Evolutionary conservation across 768 basidiomycete species (phyloP), one percentile per base, ranked within the genome.

Genomic region (Serendipita sp.): DNA sequence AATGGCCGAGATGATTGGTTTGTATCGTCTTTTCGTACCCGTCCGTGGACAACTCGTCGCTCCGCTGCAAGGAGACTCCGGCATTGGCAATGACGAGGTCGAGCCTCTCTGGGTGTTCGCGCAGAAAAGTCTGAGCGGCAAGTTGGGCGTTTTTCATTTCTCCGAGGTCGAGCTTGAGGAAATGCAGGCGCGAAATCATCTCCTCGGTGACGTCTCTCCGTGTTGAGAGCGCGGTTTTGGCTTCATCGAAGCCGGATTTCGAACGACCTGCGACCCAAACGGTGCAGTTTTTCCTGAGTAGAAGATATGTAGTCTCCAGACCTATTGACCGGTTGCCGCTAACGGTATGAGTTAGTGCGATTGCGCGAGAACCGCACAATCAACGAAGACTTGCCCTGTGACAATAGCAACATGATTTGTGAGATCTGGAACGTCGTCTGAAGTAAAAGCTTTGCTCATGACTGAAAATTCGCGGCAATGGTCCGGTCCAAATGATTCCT

Each of bases 1-100:
- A 68, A 48, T 68, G 68, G 2, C 68, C 68, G 3, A 69, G 56
- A 51, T 69, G 67, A 61, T 68, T 69, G 56, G 64, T 67, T 62
- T 67, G 61, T 4, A 60, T 13, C 20, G n/a, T 17, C n/a, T 62
- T 38, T 26, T 62, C 51, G 38, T 42, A 51, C 26, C 33, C 50
- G 14, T 53, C 64, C n/a, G 56, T 33, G 26, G 50, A 9, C 20
- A 42, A 14, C 34, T 67, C 65, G 45, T 67, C 53, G 53, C 24
- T n/a, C 9, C 33, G 3, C 31, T 58, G 53, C 17, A 58, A 31
- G 13, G 53, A 58, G n/a, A 58, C 53, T n/a, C 53, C 53, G 30
- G 53, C 53, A n/a, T 58, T 58, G 53, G 26, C 24, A 28, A 58
- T 30, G 26, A 58, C 24, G 31, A 58, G 17, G 30, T 58, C 53